Percentiles rank a stretch among this genome's conserved stretches.
Evolutionary conservation across 164 flowering plant genomes (phyloP).

Genomic region (Magnolia officinalis): DNA sequence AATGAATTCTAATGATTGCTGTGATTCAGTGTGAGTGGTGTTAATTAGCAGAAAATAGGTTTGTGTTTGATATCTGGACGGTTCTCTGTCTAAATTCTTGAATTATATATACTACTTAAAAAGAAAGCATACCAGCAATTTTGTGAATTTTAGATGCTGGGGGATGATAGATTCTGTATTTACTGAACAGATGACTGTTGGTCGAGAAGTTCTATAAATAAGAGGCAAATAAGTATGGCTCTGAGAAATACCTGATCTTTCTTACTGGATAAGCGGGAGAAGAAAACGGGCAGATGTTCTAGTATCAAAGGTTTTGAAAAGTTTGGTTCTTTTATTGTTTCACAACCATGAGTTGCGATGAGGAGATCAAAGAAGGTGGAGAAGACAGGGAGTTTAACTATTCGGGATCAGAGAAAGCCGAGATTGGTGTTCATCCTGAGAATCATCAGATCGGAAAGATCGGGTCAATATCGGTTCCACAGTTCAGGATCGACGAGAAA

Average conservation of each 20-base stretch:
- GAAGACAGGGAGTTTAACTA: slow-evolving; percentile 22
- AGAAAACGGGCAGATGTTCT: background rate
- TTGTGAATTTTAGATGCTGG: background rate
- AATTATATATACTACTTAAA: background rate
- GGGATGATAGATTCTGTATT: background rate
- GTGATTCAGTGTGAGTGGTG: background rate
- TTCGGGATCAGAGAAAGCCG: slow-evolving; percentile 13
- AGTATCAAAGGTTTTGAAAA: slow-evolving; percentile 2
- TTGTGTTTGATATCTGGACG: background rate
- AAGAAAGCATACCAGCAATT: background rate
- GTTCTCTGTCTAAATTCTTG: background rate
- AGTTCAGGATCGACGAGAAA: slow-evolving; percentile 50
- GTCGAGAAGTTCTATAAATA: background rate
- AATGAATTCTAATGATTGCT: background rate
- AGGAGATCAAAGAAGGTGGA: slow-evolving; percentile 23
- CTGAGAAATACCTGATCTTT: background rate
- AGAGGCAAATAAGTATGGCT: background rate
- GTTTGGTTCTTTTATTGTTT: slow-evolving; percentile 16
- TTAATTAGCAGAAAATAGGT: background rate
- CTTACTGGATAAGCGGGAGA: background rate
- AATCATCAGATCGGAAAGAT: slow-evolving; percentile 19
- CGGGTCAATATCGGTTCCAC: slow-evolving; percentile 31
- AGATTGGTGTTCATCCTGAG: slow-evolving; percentile 8
- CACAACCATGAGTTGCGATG: slow-evolving; percentile 49
- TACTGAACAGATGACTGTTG: background rate